Evolutionary conservation across 345 rosid species (phyloP).

Genomic region (Linum tenue): DNA sequence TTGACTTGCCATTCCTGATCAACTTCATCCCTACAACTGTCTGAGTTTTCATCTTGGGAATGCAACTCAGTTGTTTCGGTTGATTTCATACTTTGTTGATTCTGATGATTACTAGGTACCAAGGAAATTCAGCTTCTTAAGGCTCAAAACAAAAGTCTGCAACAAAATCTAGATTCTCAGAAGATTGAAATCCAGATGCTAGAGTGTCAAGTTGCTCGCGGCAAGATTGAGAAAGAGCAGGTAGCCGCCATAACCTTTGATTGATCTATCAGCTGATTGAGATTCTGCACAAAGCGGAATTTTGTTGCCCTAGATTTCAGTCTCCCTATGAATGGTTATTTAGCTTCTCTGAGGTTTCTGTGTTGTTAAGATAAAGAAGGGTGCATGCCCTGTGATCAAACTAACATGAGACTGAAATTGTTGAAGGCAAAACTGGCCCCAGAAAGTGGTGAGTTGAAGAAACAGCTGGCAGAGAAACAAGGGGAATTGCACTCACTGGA

Average conservation of each 20-base stretch:
- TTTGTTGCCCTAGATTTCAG: background rate
- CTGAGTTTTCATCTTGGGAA: background rate
- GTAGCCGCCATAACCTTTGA: background rate
- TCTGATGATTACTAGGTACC: background rate
- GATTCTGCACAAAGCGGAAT: background rate
- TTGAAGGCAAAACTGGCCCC: background rate
- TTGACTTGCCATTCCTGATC: background rate
- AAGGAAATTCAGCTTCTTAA: background rate
- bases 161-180: background rate
- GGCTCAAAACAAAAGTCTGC: background rate
- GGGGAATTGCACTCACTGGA: constrained; percentile 14
- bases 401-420: background rate
- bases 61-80: background rate
- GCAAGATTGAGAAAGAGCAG: background rate
- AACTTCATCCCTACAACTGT: background rate
- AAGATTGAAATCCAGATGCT: background rate
- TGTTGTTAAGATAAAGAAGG: no score
- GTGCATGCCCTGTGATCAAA: background rate
- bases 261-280: background rate
- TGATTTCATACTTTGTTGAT: background rate
- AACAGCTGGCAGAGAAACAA: constrained; percentile 18
- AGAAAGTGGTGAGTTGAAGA: constrained; percentile 11
- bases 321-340: background rate
- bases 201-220: background rate
- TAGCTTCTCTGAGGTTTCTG: background rate